Conservation (phyloP, 352 stramenopile species). For the Pythium rhizo-oryzae region DNA sequence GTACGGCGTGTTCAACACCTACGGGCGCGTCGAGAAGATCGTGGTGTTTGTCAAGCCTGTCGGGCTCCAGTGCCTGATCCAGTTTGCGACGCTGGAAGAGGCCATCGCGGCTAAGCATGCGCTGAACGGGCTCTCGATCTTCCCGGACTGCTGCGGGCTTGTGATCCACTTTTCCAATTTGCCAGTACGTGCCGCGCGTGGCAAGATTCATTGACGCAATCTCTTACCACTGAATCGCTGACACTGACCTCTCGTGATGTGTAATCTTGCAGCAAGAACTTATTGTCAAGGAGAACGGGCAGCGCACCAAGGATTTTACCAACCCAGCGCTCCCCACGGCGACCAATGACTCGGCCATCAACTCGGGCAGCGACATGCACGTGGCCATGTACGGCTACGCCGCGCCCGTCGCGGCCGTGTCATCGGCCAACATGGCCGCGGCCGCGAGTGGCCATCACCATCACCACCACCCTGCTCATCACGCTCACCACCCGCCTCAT, state of each 20-base stretch:
- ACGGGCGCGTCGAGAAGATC: conserved; percentile 58
- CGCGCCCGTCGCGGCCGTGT: conserved; percentile 14
- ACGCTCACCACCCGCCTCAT: background rate
- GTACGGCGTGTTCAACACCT: conserved; percentile 46
- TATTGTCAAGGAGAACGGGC: conserved; percentile 64
- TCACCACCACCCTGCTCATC: conserved; percentile 1
- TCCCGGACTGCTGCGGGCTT: conserved; percentile 60
- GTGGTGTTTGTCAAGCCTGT: conserved; percentile 68
- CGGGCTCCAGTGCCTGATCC: conserved; percentile 56
- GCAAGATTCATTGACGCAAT: background rate
- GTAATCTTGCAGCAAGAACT: conserved; percentile 43
- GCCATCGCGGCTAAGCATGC: conserved; percentile 44
- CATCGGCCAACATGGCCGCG: conserved; percentile 23
- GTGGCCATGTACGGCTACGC: conserved; percentile 29
- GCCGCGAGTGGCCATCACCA: conserved; percentile 11
- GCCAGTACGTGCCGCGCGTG: conserved; percentile 26
- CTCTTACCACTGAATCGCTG: no score
- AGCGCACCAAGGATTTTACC: conserved; percentile 53
- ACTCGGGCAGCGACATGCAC: conserved; percentile 32
- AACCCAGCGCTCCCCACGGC: conserved; percentile 38
- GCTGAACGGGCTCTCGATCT: conserved; percentile 58
- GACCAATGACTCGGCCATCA: conserved; percentile 33
- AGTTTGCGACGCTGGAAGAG: conserved; percentile 50
- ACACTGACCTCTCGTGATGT: no score
- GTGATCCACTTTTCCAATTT: conserved; percentile 70